Evolutionary conservation across 2,329 filamentous ascomycete species (phyloP).

Genomic region (Cercospora zeina): DNA sequence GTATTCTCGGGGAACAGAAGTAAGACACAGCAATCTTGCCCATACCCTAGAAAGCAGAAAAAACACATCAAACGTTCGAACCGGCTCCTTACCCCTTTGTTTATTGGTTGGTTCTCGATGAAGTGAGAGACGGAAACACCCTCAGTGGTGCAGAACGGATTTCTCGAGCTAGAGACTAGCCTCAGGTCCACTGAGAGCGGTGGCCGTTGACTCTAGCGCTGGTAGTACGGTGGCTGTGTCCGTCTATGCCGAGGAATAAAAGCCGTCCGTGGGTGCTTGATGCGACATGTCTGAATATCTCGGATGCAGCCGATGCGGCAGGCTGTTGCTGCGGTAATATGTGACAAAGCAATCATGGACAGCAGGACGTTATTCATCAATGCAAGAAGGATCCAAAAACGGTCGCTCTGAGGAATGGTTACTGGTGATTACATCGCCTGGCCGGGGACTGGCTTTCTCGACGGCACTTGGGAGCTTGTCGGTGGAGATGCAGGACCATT

Average conservation of each 20-base stretch:
- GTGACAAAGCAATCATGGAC: constrained; percentile 28
- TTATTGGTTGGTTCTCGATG: neutral
- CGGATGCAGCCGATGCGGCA: constrained; percentile 26
- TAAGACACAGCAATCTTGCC: constrained; percentile 4
- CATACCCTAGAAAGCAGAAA: constrained; percentile 10
- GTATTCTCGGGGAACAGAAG: constrained; percentile 11
- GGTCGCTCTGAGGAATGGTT: constrained; percentile 18
- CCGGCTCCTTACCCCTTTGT: neutral
- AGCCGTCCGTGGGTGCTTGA: constrained; percentile 1
- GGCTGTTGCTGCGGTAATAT: constrained; percentile 22
- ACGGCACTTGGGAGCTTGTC: constrained; percentile 36
- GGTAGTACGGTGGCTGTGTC: neutral
- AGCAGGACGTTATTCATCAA: constrained; percentile 30
- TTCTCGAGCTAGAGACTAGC: neutral
- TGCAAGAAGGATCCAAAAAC: constrained; percentile 27
- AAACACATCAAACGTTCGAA: neutral
- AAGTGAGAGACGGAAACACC: neutral
- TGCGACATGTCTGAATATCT: constrained; percentile 18
- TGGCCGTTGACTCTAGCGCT: no score
- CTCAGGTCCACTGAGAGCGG: no score
- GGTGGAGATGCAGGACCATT: constrained; percentile 23
- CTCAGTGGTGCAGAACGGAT: neutral
- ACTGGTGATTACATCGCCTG: constrained; percentile 43
- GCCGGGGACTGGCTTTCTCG: constrained; percentile 52
- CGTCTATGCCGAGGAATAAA: neutral